Evolutionary conservation across 1,139 yeast species (phyloP).

Genomic region (Saccharomycopsis crataegensis): DNA sequence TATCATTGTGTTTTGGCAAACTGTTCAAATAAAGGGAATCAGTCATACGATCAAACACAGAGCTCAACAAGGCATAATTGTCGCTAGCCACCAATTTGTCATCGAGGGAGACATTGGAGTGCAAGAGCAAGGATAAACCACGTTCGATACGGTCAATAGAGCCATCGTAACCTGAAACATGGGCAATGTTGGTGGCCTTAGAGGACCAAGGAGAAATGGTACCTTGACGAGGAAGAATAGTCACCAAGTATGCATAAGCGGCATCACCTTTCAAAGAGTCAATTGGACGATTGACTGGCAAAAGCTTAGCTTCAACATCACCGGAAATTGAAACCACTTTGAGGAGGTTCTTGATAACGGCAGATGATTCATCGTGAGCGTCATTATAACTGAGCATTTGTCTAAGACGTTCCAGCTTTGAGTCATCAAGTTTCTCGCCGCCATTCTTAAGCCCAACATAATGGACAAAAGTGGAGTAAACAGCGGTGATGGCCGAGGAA

Average conservation of each 20-base stretch:
- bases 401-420: slow-evolving; percentile 44
- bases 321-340: slow-evolving; percentile 30
- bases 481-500: slow-evolving; percentile 47
- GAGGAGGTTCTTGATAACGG: slow-evolving; percentile 41
- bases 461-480: slow-evolving; percentile 74
- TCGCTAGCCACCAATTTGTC: slow-evolving; percentile 27
- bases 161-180: slow-evolving; percentile 73
- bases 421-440: slow-evolving; percentile 24
- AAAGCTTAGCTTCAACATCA: not conserved
- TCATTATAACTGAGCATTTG: slow-evolving; percentile 70
- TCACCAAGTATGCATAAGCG: slow-evolving; percentile 52
- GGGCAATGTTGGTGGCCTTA: slow-evolving; percentile 91
- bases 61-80: slow-evolving; percentile 43
- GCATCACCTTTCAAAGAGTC: slow-evolving; percentile 25
- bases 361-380: slow-evolving; percentile 48
- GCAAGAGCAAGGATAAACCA: slow-evolving; percentile 71
- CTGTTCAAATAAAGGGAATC: slow-evolving; percentile 54
- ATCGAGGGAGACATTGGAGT: slow-evolving; percentile 53
- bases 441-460: slow-evolving; percentile 55
- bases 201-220: slow-evolving; percentile 99
- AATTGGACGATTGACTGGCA: not conserved
- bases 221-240: slow-evolving; percentile 88
- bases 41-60: slow-evolving; percentile 93
- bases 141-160: slow-evolving; percentile 82
- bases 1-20: slow-evolving; percentile 56